Evolutionary conservation across 345 rosid species (phyloP).

Genomic region (Ricinus communis): DNA sequence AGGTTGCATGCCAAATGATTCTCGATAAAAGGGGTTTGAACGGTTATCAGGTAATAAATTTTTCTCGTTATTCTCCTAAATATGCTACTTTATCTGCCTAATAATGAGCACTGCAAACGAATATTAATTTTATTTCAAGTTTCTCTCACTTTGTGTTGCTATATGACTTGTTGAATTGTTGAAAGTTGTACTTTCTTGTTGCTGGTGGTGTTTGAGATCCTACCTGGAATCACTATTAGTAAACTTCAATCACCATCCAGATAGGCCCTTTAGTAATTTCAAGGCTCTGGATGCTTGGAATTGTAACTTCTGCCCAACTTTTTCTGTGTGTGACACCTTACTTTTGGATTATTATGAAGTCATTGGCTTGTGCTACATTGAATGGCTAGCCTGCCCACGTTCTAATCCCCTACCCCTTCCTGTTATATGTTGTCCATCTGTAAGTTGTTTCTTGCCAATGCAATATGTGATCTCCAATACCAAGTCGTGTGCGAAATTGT

Average conservation of each 20-base stretch:
- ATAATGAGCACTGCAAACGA: conserved; percentile 1
- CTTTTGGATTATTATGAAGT: neutral
- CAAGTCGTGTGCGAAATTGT: conserved; percentile 19
- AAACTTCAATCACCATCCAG: neutral
- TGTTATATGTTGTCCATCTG: neutral
- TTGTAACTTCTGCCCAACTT: neutral
- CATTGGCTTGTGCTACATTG: neutral
- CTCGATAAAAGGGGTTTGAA: conserved; percentile 84
- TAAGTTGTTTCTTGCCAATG: conserved; percentile 3
- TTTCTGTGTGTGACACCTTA: neutral
- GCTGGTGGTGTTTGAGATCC: neutral
- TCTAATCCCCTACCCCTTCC: neutral
- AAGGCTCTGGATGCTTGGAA: too few species aligned
- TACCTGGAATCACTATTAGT: neutral
- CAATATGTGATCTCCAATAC: conserved; percentile 6
- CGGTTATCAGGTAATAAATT: conserved; percentile 84
- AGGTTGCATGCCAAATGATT: conserved; percentile 88
- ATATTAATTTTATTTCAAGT: neutral
- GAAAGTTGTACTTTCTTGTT: too few species aligned
- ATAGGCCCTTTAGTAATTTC: neutral
- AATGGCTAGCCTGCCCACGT: conserved; percentile 2
- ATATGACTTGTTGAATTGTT: neutral
- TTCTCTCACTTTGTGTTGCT: conserved; percentile 6
- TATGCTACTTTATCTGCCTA: neutral
- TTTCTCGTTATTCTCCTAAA: conserved; percentile 12